phyloP scores from a whole-genome alignment of 768 basidiomycete species.

The Phaffia australis region DNA sequence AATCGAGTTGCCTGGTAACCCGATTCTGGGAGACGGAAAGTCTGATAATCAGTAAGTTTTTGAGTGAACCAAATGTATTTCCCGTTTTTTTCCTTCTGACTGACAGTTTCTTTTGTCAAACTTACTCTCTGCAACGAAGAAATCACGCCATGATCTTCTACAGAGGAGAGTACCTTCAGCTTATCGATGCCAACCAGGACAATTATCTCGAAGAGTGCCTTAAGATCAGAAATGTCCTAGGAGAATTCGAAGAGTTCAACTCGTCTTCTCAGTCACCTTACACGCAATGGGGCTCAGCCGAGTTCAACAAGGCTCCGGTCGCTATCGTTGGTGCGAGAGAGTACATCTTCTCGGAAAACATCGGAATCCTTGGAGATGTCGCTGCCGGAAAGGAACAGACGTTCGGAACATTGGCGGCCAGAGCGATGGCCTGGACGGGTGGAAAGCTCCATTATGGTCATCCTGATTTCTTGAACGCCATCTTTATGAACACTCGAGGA shows the following conservation, averaged over 20 bases:
- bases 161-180: slow-evolving; percentile 96
- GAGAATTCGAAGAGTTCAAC: slow-evolving; percentile 89
- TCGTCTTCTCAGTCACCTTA: slow-evolving; percentile 84
- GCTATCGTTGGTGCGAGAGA: slow-evolving; percentile 98
- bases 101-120: neutral
- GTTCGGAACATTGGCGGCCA: slow-evolving; percentile 93
- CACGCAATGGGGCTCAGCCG: slow-evolving; percentile 74
- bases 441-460: slow-evolving; percentile 99
- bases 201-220: slow-evolving; percentile 99
- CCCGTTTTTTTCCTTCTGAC: neutral
- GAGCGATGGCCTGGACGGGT: slow-evolving; percentile 92
- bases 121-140: neutral
- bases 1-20: slow-evolving; percentile 95
- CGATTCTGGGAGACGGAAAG: slow-evolving; percentile 97
- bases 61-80: too few species aligned
- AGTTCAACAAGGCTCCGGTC: slow-evolving; percentile 77
- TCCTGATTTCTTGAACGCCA: slow-evolving; percentile 94
- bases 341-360: slow-evolving; percentile 99
- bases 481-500: slow-evolving; percentile 97
- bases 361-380: slow-evolving; percentile 94
- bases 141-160: slow-evolving; percentile 99
- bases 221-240: slow-evolving; percentile 96
- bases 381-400: slow-evolving; percentile 99
- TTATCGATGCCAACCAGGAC: slow-evolving; percentile 99
- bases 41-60: slow-evolving; percentile 73